Conservation (phyloP, 2,329 filamentous ascomycete species). For the Chrysoporthe deuterocubensis region DNA sequence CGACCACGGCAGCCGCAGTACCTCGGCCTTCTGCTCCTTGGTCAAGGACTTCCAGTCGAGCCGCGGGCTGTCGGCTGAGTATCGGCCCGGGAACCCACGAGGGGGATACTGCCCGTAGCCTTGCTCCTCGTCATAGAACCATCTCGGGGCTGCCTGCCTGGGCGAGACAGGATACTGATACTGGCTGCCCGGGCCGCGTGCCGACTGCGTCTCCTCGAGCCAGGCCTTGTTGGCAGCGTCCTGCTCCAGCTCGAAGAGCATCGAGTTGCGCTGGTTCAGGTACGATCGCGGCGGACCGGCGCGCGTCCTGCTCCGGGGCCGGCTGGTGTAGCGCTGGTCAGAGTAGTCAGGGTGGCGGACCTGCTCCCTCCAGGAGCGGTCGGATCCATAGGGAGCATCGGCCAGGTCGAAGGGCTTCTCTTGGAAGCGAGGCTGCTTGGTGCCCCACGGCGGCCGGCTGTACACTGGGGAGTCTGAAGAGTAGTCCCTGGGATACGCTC, state of each 20-base stretch:
- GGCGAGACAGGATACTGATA: constrained; percentile 19
- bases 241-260: constrained; percentile 6
- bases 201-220: constrained; percentile 17
- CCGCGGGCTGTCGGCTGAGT: constrained; percentile 25
- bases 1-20: constrained; percentile 49
- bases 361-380: constrained; percentile 26
- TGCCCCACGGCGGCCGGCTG: not conserved
- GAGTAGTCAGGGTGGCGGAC: constrained; percentile 20
- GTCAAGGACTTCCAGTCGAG: constrained; percentile 46
- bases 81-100: not conserved
- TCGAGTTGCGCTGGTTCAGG: constrained; percentile 18
- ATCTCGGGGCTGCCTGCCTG: constrained; percentile 13
- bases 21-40: constrained; percentile 45
- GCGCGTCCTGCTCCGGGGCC: not conserved
- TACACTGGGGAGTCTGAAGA: constrained; percentile 22
- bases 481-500: constrained; percentile 9
- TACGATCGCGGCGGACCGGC: constrained; percentile 19
- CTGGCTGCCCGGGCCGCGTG: not conserved
- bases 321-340: constrained; percentile 14
- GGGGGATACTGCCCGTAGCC: constrained; percentile 15
- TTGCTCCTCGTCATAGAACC: constrained; percentile 25
- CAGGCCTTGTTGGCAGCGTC: constrained; percentile 15
- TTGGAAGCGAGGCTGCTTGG: constrained; percentile 19
- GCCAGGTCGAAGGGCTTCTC: constrained; percentile 12
- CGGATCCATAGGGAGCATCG: constrained; percentile 19